These are phyloP conservation scores for Alectoria sarmentosa DNA, from an alignment of 495 filamentous ascomycete species.

Conservation along the genomic window DNA sequence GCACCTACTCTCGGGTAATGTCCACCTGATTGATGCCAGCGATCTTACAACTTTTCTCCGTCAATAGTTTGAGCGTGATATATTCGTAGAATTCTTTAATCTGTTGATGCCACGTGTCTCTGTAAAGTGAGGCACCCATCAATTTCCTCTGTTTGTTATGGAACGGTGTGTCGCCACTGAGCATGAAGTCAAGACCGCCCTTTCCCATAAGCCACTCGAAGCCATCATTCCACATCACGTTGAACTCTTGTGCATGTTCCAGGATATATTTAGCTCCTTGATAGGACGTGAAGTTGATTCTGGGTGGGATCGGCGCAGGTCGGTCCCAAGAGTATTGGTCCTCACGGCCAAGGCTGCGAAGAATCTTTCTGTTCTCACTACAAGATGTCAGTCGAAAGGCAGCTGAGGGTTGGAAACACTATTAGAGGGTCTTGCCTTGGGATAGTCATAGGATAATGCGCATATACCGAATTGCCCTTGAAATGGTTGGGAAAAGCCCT, in stretches of 20 bases:
- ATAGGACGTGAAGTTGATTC: conserved; percentile 53
- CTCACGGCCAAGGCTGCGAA: conserved; percentile 61
- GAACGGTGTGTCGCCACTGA: conserved; percentile 44
- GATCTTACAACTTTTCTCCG: conserved; percentile 53
- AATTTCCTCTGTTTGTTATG: conserved; percentile 38
- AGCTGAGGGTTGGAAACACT: neutral
- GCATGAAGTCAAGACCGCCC: conserved; percentile 49
- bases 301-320: conserved; percentile 41
- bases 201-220: conserved; percentile 49
- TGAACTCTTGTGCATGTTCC: conserved; percentile 56
- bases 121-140: conserved; percentile 39
- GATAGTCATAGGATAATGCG: conserved; percentile 82
- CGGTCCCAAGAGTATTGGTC: conserved; percentile 65
- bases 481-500: conserved; percentile 76
- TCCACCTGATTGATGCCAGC: conserved; percentile 62
- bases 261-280: conserved; percentile 56
- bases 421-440: conserved; percentile 31
- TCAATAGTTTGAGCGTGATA: conserved; percentile 56
- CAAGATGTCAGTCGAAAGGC: conserved; percentile 4
- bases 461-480: conserved; percentile 73
- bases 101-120: conserved; percentile 43
- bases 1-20: conserved; percentile 57
- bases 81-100: conserved; percentile 53
- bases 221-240: conserved; percentile 52
- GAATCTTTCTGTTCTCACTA: conserved; percentile 63